Evolutionary conservation across 1,139 yeast genomes (phyloP), one percentile per base, ranked within the genome.

Genomic region (Taphrina flavorubra): DNA sequence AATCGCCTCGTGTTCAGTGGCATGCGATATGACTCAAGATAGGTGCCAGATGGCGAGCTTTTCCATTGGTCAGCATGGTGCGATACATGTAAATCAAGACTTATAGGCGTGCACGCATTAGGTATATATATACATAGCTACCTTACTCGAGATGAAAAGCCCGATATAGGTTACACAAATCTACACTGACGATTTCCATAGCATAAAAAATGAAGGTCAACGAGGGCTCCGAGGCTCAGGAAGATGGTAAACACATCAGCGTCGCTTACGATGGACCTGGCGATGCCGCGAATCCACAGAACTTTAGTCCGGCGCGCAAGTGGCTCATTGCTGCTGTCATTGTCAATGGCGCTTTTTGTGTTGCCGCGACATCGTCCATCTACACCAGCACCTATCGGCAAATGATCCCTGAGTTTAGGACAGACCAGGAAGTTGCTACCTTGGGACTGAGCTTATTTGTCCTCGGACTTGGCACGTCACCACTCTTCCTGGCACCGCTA

Each of bases 401-500:
- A 20, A 51, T 71, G 57, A 70, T 39, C 16, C 56, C 37, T 39
- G 72, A 62, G 20, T 72, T 69, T 53, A 70, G 55, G 40, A 66
- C 65, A n/a, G 46, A 47, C 10, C 69, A 64, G 51, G 60, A 57
- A 11, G 69, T 68, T 18, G 72, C 68, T 5, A 70, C 70, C 34
- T 59, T 71, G 31, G 73, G 73, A 2, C 68, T 71, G 20, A 71
- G 74, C n/a, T 78, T 88, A n/a, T 88, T 85, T 81, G 87, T 88
- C 46, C 80, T 87, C 71, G 92, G 92, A 0, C 81, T 88, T 74
- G 86, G 87, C 16, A 78, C 84, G 14, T 94, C 92, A 3, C 92
- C 94, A 0, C 77, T 88, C 69, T 78, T 89, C 60, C 80, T 89
- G 79, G 88, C 91, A 20, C 95, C 96, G 0, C 78, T 89, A 51